phyloP scores from a whole-genome alignment of 805 yeast genomes.

The Yarrowia bubula region DNA sequence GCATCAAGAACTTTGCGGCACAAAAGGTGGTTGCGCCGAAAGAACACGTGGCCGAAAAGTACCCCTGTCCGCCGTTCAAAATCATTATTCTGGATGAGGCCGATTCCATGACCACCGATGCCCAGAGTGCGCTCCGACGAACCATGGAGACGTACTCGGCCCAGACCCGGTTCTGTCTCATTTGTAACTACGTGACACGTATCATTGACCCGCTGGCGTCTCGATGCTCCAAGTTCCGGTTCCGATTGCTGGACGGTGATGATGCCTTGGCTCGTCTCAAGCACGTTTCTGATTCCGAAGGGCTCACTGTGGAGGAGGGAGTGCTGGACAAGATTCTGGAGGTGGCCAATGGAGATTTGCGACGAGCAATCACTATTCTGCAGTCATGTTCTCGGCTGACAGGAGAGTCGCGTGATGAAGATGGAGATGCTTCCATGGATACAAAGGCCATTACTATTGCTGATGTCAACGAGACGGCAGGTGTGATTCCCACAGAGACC shows the following conservation, averaged over 20 bases:
- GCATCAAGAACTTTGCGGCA: conserved; percentile 92
- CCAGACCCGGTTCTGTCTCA: conserved; percentile 88
- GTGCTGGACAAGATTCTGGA: conserved; percentile 64
- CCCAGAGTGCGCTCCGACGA: conserved; percentile 92
- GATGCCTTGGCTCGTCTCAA: conserved; percentile 69
- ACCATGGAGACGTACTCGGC: conserved; percentile 80
- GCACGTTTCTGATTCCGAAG: conserved; percentile 56
- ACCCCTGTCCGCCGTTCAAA: conserved; percentile 97
- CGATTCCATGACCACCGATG: conserved; percentile 84
- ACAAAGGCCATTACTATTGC: conserved; percentile 42
- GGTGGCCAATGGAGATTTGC: conserved; percentile 85
- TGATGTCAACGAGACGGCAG: conserved; percentile 69
- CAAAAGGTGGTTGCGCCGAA: conserved; percentile 79
- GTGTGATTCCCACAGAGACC: conserved; percentile 57
- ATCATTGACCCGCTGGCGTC: conserved; percentile 96
- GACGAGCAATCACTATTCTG: conserved; percentile 86
- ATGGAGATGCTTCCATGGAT: conserved; percentile 40
- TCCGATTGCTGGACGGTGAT: conserved; percentile 67
- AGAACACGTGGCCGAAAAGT: conserved; percentile 60
- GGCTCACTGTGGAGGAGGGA: conserved; percentile 44
- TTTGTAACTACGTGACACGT: conserved; percentile 94
- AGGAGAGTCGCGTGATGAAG: conserved; percentile 40
- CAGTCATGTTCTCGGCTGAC: conserved; percentile 76
- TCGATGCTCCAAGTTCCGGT: conserved; percentile 92
- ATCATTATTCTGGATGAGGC: conserved; percentile 91